A percentile compares a stretch with the other conserved stretches of the same genome.
These are phyloP conservation scores for Paramecium sonneborni DNA, from an alignment of 73 alveolate species.

Conservation along the genomic window DNA sequence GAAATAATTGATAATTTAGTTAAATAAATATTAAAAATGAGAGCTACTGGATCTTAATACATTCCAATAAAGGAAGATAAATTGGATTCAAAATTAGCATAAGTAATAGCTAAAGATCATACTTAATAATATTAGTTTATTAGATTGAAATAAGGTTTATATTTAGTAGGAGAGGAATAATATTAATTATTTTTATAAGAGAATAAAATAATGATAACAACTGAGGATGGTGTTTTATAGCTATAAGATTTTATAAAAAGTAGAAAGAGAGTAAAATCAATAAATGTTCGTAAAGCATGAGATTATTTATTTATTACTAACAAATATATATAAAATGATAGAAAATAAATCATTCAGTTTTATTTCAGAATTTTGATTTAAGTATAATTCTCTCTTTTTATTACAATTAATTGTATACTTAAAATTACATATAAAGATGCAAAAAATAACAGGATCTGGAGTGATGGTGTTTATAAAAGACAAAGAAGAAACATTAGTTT, in stretches of 20 bases:
- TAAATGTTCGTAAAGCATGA: neutral
- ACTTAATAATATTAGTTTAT: neutral
- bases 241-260: neutral
- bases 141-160: constrained; percentile 24
- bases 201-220: neutral
- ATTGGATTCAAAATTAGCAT: neutral
- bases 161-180: neutral
- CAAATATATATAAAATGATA: neutral
- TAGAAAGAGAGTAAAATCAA: constrained; percentile 16
- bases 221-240: neutral
- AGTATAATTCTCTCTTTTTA: neutral
- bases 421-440: neutral
- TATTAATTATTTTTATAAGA: neutral
- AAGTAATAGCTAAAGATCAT: neutral
- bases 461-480: constrained; percentile 3
- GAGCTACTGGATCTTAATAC: constrained; percentile 24
- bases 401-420: neutral
- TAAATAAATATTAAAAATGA: constrained; percentile 16
- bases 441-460: constrained; percentile 43
- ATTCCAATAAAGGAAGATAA: constrained; percentile 26
- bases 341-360: neutral
- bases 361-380: neutral
- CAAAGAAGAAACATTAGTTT: neutral
- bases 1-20: constrained; percentile 11
- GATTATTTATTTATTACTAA: neutral